A percentile compares a stretch with the other conserved stretches of the same genome.
phyloP scores from a whole-genome alignment of 1,139 yeast genomes.

The Diutina rugosa region DNA sequence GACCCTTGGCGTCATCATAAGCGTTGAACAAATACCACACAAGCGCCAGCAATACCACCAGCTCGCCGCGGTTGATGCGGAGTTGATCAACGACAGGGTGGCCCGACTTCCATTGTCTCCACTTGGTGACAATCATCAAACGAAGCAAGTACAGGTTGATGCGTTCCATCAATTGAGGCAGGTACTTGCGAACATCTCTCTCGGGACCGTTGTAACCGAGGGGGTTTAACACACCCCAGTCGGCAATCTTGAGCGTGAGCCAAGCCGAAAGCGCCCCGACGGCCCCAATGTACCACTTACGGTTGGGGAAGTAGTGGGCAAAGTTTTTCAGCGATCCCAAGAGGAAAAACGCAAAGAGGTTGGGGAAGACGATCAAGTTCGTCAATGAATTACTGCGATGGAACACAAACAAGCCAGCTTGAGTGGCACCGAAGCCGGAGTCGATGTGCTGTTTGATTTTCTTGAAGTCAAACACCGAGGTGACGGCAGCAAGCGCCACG shows the following conservation, averaged over 20 bases:
- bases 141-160: background rate
- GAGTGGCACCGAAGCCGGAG: background rate
- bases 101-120: background rate
- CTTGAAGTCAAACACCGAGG: background rate
- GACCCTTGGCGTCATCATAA: background rate
- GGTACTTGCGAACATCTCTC: background rate
- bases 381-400: background rate
- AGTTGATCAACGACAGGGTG: background rate
- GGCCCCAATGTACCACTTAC: background rate
- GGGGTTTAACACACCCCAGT: background rate
- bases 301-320: background rate
- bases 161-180: background rate
- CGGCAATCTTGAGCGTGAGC: background rate
- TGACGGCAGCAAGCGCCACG: background rate
- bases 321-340: background rate
- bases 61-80: background rate
- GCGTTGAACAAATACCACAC: background rate
- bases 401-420: background rate
- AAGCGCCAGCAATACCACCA: background rate
- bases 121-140: background rate
- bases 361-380: background rate
- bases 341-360: background rate
- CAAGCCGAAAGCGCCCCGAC: background rate
- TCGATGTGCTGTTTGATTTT: background rate
- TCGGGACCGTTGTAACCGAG: constrained; percentile 1